These are phyloP conservation scores for Russula virescens DNA, from an alignment of 768 basidiomycete species.

Conservation along the genomic window DNA sequence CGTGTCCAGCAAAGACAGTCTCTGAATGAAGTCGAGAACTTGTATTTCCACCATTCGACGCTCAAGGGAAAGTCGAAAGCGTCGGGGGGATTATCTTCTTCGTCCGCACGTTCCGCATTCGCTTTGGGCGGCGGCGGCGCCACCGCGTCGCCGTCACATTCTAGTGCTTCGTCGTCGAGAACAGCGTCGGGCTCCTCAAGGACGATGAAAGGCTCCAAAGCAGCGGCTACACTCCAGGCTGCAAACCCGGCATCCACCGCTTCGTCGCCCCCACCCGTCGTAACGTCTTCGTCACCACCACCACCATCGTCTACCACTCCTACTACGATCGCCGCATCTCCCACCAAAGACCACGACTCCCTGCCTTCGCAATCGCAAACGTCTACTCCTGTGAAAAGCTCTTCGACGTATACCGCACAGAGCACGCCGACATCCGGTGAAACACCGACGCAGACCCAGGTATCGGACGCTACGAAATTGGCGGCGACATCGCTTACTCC, in stretches of 20 bases:
- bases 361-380: neutral
- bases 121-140: slow-evolving; percentile 26
- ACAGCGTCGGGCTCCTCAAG: neutral
- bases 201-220: neutral
- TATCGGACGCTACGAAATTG: neutral
- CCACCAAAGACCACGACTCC: neutral
- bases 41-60: slow-evolving; percentile 70
- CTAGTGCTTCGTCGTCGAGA: neutral
- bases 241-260: neutral
- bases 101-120: slow-evolving; percentile 24
- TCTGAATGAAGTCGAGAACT: slow-evolving; percentile 72
- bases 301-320: neutral
- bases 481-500: neutral
- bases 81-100: slow-evolving; percentile 31
- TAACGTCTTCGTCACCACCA: neutral
- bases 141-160: neutral
- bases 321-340: too few species aligned
- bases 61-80: slow-evolving; percentile 27
- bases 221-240: neutral
- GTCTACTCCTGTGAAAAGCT: neutral
- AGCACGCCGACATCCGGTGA: neutral
- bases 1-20: slow-evolving; percentile 63
- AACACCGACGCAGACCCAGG: neutral
- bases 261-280: neutral
- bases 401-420: neutral